Evolutionary conservation across 2,329 filamentous ascomycete genomes (phyloP), one percentile per base, ranked within the genome.

Genomic region (Pestalotiopsis sp.): DNA sequence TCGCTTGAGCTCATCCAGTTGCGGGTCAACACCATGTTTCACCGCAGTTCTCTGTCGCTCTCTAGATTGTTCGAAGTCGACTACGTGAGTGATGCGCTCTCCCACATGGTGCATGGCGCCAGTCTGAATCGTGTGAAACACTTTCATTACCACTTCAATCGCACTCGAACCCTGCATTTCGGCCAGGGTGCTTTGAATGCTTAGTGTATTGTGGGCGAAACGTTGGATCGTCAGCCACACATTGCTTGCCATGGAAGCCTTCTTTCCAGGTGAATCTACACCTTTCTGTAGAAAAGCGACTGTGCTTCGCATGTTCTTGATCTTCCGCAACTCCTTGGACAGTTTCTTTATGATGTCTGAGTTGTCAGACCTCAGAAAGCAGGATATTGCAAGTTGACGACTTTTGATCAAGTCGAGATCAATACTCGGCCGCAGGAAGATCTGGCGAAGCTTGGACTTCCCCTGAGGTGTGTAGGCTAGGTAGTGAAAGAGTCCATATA

Each of bases 391-490:
- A 25, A 86, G 83, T 67, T 97, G 90, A 31, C 95, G 89, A 76
- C 92, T 88, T 3, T 85, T 82, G 71, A 99, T 96, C 4, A 91
- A 74, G 0, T 84, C 79, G 0, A 93, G 76, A 69, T 96, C 87
- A 31, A 91, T 83, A 38, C 90, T 93, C 25, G 96, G 96, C 0
- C 92, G 90, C 7, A 98, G 82, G 72, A 99, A 96, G 65, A 92
- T 87, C 73, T 93, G 91, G n/a, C 93, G 91, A 4, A 99, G 84
- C 58, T 87, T 86, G 31, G 82, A 76, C 73, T 90, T 93, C 0
- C 96, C 96, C 77, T 98, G 94, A 1, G 92, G 87, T 3, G 94
- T 98, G 67, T 87, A 87, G 31, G 92, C 90, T 38, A 96, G 82
- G 67, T 89, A 85, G 68, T 92, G 89, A 70, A 98, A 97, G 0